Evolutionary conservation across 805 yeast species (phyloP).

Genomic region (Nakazawaea peltata): DNA sequence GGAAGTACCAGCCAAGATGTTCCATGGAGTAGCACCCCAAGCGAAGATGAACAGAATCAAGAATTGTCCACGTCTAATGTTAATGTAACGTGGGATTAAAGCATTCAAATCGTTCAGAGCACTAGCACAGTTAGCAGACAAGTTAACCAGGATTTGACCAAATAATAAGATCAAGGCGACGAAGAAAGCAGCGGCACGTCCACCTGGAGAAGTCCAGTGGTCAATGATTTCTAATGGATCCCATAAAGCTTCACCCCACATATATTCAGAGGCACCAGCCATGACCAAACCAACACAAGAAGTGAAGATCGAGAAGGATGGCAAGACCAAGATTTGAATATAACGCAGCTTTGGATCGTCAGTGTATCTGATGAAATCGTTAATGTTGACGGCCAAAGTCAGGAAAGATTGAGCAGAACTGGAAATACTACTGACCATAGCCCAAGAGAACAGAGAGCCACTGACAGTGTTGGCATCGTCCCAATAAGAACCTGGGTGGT

Average conservation of each 20-base stretch:
- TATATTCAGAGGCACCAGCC: slow-evolving; percentile 11
- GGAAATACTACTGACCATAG: slow-evolving; percentile 18
- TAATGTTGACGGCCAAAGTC: slow-evolving; percentile 27
- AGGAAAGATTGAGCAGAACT: slow-evolving; percentile 27
- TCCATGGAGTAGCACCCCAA: slow-evolving; percentile 34
- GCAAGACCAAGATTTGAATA: slow-evolving; percentile 19
- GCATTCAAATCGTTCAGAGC: slow-evolving; percentile 53
- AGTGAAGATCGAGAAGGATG: slow-evolving; percentile 10
- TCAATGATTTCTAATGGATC: slow-evolving; percentile 10
- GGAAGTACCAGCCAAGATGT: slow-evolving; percentile 25
- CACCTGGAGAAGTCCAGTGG: slow-evolving; percentile 32
- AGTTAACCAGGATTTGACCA: slow-evolving; percentile 31
- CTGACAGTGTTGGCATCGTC: slow-evolving; percentile 13
- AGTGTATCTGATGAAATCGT: slow-evolving; percentile 31
- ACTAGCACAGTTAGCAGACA: slow-evolving; percentile 53
- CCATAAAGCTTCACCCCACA: slow-evolving; percentile 10
- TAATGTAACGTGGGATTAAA: slow-evolving; percentile 48
- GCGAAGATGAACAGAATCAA: slow-evolving; percentile 24
- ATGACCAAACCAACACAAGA: slow-evolving; percentile 11
- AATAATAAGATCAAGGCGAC: slow-evolving; percentile 51
- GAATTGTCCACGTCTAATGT: slow-evolving; percentile 47
- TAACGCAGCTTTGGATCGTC: slow-evolving; percentile 24
- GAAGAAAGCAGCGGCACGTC: slow-evolving; percentile 75
- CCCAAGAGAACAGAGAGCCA: slow-evolving; percentile 20
- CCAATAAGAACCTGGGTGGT: slow-evolving; percentile 14